These are phyloP conservation scores for Sugiyamaella smithiae DNA, from an alignment of 805 yeast genomes.

Conservation along the genomic window DNA sequence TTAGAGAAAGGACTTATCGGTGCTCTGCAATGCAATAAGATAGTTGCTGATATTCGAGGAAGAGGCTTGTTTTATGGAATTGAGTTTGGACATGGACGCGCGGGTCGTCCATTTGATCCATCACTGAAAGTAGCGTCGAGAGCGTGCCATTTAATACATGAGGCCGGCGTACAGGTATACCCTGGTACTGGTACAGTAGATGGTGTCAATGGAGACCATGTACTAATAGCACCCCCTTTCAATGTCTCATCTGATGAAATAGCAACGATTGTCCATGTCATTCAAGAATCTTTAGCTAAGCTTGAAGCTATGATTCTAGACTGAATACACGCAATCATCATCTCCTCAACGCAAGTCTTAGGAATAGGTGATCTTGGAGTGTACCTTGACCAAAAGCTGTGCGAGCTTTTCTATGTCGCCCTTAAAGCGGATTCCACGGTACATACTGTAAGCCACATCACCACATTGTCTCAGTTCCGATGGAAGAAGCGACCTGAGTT, in stretches of 20 bases:
- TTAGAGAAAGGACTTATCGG: neutral
- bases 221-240: slow-evolving; percentile 1
- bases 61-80: slow-evolving; percentile 59
- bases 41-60: slow-evolving; percentile 62
- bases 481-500: neutral
- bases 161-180: neutral
- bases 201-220: slow-evolving; percentile 6
- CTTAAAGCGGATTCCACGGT: neutral
- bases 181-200: slow-evolving; percentile 7
- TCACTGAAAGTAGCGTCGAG: slow-evolving; percentile 2
- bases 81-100: slow-evolving; percentile 51
- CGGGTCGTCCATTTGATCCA: slow-evolving; percentile 42
- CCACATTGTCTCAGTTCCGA: neutral
- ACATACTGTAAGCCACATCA: neutral
- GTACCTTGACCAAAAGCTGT: too few species aligned
- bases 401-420: slow-evolving; percentile 3
- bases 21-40: slow-evolving; percentile 29
- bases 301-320: too few species aligned
- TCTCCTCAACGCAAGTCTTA: too few species aligned
- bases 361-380: too few species aligned
- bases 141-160: neutral
- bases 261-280: neutral
- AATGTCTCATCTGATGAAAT: neutral
- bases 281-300: too few species aligned
- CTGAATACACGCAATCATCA: too few species aligned